Evolutionary conservation across 805 yeast species (phyloP).

Genomic region (Monosporozyma siamensis): DNA sequence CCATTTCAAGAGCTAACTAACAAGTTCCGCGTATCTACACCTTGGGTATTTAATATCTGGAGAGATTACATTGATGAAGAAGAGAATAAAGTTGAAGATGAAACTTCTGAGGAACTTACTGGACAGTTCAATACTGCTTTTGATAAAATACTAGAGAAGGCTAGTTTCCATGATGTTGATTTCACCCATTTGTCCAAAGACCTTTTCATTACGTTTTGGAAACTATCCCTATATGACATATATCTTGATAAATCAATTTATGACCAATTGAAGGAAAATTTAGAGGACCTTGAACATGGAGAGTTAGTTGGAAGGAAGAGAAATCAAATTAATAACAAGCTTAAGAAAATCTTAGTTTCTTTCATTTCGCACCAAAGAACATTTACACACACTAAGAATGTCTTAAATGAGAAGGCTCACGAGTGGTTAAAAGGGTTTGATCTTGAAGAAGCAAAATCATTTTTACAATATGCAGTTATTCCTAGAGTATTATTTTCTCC

Average conservation of each 20-base stretch:
- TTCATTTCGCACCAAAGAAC: slow-evolving; percentile 17
- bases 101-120: not conserved
- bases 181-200: slow-evolving; percentile 29
- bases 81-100: slow-evolving; percentile 11
- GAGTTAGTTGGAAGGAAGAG: slow-evolving; percentile 14
- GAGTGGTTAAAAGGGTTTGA: slow-evolving; percentile 14
- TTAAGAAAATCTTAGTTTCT: slow-evolving; percentile 14
- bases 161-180: slow-evolving; percentile 15
- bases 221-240: slow-evolving; percentile 60
- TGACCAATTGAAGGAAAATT: slow-evolving; percentile 30
- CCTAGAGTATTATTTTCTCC: slow-evolving; percentile 76
- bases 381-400: slow-evolving; percentile 8
- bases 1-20: slow-evolving; percentile 35
- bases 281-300: slow-evolving; percentile 11
- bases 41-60: slow-evolving; percentile 78
- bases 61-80: slow-evolving; percentile 36
- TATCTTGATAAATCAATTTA: slow-evolving; percentile 45
- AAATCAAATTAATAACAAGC: slow-evolving; percentile 8
- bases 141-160: slow-evolving; percentile 9
- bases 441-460: slow-evolving; percentile 22
- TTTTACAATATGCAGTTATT: slow-evolving; percentile 56
- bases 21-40: slow-evolving; percentile 39
- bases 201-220: slow-evolving; percentile 64
- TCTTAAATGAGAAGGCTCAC: slow-evolving; percentile 7
- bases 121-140: slow-evolving; percentile 3